Base-by-base conservation (phyloP, 495 filamentous ascomycete genomes). In the Penicillium desertorum region DNA sequence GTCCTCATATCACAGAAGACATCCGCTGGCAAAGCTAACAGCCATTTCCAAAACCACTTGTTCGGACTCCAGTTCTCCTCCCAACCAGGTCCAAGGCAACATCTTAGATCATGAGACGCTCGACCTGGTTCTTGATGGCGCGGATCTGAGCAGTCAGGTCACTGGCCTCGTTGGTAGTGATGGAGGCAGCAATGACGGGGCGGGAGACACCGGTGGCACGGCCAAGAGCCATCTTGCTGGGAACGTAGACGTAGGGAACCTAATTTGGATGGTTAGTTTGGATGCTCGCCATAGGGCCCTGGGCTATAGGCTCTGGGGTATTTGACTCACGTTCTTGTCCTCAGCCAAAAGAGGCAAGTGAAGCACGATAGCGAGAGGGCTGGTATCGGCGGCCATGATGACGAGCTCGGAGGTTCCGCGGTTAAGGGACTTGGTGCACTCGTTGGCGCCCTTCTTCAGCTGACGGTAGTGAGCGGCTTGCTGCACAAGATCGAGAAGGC, bases 21-120 rank as follows among this genome's bases (percentile, higher is more conserved):
- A 14, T 44, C 16, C 25, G 5, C 23, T 12, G 17, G 45, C 5
- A 32, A 34, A 5, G 36, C 41, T 42, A n/a, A 43, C 17, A 4
- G 25, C 20, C 29, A 20, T 39, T 17, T n/a, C 5, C 25, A 17
- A 23, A 53, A 6, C 16, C 20, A 44, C 22, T n/a, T 19, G 14
- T 25, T 17, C 48, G 8, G 8, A 19, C 22, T 42, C 36, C 50
- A 25, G 27, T 30, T 5, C 23, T 48, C 36, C 23, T 27, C 36
- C 22, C 22, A 2, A 29, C 30, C 36, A 27, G 42, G 9, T 29
- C 50, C 8, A 52, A 52, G 1, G 44, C 39, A 27, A 34, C 32
- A 57, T 52, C 69, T 85, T 90, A 98, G 77, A 98, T 95, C 85
- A 93, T 90, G 54, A 97, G 81, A 66, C 94, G 83, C 81, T 98